Conservation (phyloP, 805 yeast genomes). For the Brettanomyces bruxellensis region DNA sequence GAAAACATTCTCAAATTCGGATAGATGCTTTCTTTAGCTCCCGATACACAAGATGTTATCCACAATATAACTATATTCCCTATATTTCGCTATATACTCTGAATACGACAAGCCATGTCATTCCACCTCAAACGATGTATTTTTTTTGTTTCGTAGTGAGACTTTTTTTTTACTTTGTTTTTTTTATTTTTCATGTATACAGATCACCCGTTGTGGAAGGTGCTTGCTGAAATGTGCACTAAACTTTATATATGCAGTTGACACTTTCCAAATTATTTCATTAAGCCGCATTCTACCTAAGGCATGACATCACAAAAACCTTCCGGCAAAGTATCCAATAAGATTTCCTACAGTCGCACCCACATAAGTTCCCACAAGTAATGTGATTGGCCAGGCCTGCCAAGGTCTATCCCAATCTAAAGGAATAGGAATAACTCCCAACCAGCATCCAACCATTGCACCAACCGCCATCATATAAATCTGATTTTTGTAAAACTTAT, state of each 20-base stretch:
- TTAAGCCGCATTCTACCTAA: neutral
- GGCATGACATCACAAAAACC: neutral
- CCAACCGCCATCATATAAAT: slow-evolving; percentile 34
- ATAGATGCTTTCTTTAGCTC: no score
- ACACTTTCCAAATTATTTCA: neutral
- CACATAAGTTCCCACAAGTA: slow-evolving; percentile 64
- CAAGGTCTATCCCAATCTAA: slow-evolving; percentile 97
- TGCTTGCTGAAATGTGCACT: no score
- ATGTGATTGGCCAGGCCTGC: slow-evolving; percentile 94
- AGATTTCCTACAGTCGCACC: slow-evolving; percentile 59
- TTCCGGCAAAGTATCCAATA: slow-evolving; percentile 10
- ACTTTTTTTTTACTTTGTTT: neutral
- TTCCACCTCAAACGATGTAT: neutral
- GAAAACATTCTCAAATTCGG: no score
- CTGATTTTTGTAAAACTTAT: slow-evolving; percentile 20
- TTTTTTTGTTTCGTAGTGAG: neutral
- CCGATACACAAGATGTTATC: no score
- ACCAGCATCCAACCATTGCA: slow-evolving; percentile 67
- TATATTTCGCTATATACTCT: no score
- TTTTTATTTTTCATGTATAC: neutral
- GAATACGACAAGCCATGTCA: no score
- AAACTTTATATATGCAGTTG: no score
- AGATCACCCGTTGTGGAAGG: no score
- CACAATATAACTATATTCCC: no score
- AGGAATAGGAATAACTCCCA: slow-evolving; percentile 90